Percentiles rank a stretch among this genome's conserved stretches.
Conservation (phyloP, 768 basidiomycete genomes). For the Suillus luteus region DNA sequence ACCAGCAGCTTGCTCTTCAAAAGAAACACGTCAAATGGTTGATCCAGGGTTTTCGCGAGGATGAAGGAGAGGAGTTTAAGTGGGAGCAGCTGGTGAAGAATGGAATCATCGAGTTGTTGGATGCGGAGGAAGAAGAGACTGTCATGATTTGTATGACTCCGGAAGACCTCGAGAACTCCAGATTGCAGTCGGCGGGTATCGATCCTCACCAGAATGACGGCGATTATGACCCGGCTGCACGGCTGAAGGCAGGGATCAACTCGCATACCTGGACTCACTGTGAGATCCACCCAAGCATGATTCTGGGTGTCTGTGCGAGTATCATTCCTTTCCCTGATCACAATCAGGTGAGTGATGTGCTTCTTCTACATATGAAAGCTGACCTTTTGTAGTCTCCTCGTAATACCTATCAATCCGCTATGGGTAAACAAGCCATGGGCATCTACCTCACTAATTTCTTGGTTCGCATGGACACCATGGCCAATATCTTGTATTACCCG, state of each 20-base stretch:
- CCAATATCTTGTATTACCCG: constrained; percentile 98
- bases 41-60: constrained; percentile 56
- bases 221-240: constrained; percentile 84
- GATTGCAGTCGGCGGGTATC: constrained; percentile 61
- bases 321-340: constrained; percentile 99
- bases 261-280: constrained; percentile 98
- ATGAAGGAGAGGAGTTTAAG: constrained; percentile 61
- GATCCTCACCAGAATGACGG: constrained; percentile 61
- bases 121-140: constrained; percentile 99
- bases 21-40: constrained; percentile 85
- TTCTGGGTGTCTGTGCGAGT: constrained; percentile 95
- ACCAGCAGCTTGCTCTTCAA: constrained; percentile 80
- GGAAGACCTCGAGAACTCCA: constrained; percentile 88
- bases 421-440: constrained; percentile 99
- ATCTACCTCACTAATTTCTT: constrained; percentile 98
- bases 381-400: constrained; percentile 77
- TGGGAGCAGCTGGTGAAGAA: constrained; percentile 86
- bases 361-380: background rate
- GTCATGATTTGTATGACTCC: constrained; percentile 99
- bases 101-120: constrained; percentile 91
- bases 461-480: constrained; percentile 99
- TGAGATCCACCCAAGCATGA: constrained; percentile 99
- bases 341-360: constrained; percentile 73
- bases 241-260: constrained; percentile 81
- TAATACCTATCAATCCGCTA: constrained; percentile 99